Evolutionary conservation across 2,329 filamentous ascomycete species (phyloP).

Genomic region (Dactylellina cionopaga): DNA sequence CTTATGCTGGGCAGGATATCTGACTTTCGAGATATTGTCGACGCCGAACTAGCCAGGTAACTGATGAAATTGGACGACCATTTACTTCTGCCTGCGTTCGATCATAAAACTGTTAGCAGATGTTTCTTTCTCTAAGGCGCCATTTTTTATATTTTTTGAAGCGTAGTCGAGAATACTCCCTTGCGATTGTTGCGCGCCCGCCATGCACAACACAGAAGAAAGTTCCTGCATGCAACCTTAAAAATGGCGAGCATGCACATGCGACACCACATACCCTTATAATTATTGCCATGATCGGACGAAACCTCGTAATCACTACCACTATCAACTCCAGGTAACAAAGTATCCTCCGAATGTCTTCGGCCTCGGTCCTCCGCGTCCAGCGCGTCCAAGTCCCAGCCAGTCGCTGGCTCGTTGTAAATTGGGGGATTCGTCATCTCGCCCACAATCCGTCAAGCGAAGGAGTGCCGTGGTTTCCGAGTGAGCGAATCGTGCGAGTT

Average conservation of each 20-base stretch:
- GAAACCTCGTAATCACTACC: not conserved
- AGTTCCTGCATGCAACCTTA: no score
- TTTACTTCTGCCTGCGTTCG: not conserved
- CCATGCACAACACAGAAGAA: no score
- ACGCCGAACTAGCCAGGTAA: not conserved
- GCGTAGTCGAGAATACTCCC: no score
- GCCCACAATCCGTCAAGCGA: no score
- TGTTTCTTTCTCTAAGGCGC: no score
- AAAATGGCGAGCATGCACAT: no score
- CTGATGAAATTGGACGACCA: not conserved
- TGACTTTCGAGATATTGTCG: not conserved
- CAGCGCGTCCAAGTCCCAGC: not conserved
- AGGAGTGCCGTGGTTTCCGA: no score
- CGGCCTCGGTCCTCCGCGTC: constrained; percentile 1
- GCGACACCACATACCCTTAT: no score
- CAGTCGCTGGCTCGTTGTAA: not conserved
- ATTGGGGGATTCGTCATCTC: not conserved
- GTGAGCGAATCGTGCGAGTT: no score
- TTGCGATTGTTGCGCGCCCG: no score
- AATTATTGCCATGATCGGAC: not conserved
- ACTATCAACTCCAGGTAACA: constrained; percentile 1
- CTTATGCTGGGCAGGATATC: constrained; percentile 1
- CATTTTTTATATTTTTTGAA: no score
- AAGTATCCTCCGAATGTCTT: constrained; percentile 8
- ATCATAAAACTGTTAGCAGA: not conserved